phyloP scores from a whole-genome alignment of 1,284 basidiomycete genomes.

The Moesziomyces antarcticus region DNA sequence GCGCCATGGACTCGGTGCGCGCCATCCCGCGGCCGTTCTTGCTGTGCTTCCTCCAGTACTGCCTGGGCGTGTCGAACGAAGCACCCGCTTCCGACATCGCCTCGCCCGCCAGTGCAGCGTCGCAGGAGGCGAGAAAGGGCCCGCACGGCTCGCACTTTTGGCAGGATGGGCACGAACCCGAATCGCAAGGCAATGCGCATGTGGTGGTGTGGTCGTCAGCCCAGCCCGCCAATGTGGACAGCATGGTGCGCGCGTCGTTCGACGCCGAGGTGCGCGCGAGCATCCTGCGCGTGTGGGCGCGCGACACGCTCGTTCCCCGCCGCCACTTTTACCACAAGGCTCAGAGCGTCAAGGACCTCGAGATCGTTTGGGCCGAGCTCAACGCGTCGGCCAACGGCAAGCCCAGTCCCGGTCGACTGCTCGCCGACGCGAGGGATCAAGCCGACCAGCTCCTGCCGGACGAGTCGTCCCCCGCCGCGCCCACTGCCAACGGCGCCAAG shows the following conservation, averaged over 20 bases:
- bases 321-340: constrained; percentile 29
- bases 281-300: constrained; percentile 79
- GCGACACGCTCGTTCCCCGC: constrained; percentile 75
- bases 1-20: constrained; percentile 21
- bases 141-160: constrained; percentile 58
- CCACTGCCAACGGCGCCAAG: constrained; percentile 11
- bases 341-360: constrained; percentile 76
- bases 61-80: constrained; percentile 43
- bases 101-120: not conserved
- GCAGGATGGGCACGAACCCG: constrained; percentile 12
- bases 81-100: constrained; percentile 3
- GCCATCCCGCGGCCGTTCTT: constrained; percentile 74
- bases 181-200: constrained; percentile 74
- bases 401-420: constrained; percentile 6
- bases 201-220: constrained; percentile 89
- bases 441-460: constrained; percentile 26
- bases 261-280: constrained; percentile 66
- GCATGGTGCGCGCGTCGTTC: constrained; percentile 68
- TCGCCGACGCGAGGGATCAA: constrained; percentile 39
- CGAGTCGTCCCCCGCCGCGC: not conserved
- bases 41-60: constrained; percentile 74
- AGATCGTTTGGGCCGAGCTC: constrained; percentile 77
- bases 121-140: not conserved
- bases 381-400: constrained; percentile 29
- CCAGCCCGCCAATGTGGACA: constrained; percentile 79